Evolutionary conservation across 2,329 filamentous ascomycete species (phyloP).

Genomic region (Verticillium alfalfae): DNA sequence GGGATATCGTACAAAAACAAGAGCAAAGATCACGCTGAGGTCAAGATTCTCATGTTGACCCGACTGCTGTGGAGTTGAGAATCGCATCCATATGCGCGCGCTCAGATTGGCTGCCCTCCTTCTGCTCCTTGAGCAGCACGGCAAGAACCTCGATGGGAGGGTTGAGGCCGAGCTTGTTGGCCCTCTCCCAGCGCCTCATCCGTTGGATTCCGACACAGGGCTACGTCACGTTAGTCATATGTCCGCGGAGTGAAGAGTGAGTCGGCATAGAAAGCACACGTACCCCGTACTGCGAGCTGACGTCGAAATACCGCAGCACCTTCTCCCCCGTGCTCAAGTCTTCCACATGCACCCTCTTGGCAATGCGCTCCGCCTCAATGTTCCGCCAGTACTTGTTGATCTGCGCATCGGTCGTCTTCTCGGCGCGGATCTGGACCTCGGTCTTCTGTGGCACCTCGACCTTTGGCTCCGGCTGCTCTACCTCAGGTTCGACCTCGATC

Average conservation of each 20-base stretch:
- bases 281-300: constrained; percentile 87
- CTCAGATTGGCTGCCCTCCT: constrained; percentile 42
- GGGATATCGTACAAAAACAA: neutral
- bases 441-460: constrained; percentile 32
- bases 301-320: constrained; percentile 86
- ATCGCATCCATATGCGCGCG: constrained; percentile 71
- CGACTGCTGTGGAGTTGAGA: constrained; percentile 42
- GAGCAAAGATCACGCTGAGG: neutral
- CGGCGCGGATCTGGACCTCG: constrained; percentile 51
- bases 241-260: neutral
- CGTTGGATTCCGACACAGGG: constrained; percentile 83
- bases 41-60: constrained; percentile 14
- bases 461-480: constrained; percentile 15
- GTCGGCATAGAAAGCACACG: constrained; percentile 30
- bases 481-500: constrained; percentile 13
- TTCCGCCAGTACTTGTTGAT: constrained; percentile 73
- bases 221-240: constrained; percentile 34
- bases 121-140: constrained; percentile 70
- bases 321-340: constrained; percentile 72
- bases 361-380: constrained; percentile 63
- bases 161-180: constrained; percentile 72
- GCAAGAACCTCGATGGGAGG: constrained; percentile 89
- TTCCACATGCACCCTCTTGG: constrained; percentile 72
- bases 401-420: constrained; percentile 59
- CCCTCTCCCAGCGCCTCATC: constrained; percentile 81